These are phyloP conservation scores for Zasmidium angulare DNA, from an alignment of 2,329 filamentous ascomycete species.

Conservation along the genomic window DNA sequence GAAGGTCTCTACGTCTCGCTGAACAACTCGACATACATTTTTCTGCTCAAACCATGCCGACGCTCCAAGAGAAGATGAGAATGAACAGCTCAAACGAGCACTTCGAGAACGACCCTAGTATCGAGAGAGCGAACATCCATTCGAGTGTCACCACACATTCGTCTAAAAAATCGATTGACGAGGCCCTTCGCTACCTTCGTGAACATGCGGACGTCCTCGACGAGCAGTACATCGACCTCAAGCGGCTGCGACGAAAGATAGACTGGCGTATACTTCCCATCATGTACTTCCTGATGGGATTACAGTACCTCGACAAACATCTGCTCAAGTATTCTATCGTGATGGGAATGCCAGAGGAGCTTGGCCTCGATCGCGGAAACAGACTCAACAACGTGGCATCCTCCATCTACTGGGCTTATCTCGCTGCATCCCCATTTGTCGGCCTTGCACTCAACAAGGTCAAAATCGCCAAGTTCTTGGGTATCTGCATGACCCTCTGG, in stretches of 20 bases:
- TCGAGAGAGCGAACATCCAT: neutral
- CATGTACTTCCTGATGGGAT: conserved; percentile 12
- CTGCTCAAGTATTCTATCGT: conserved; percentile 65
- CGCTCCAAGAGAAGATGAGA: neutral
- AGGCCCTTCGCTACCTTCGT: conserved; percentile 10
- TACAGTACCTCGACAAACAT: conserved; percentile 48
- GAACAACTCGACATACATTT: too few species aligned
- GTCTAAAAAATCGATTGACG: conserved; percentile 4
- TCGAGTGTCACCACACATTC: too few species aligned
- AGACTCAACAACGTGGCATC: conserved; percentile 21
- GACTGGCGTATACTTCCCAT: conserved; percentile 22
- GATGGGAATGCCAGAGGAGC: conserved; percentile 51
- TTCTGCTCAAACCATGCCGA: too few species aligned
- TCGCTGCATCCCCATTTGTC: conserved; percentile 13
- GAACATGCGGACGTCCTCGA: conserved; percentile 11
- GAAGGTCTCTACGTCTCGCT: too few species aligned
- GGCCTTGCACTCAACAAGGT: conserved; percentile 39
- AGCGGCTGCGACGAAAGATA: conserved; percentile 16
- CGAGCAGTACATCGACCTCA: conserved; percentile 12
- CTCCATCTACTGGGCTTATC: conserved; percentile 18
- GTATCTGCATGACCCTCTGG: conserved; percentile 7
- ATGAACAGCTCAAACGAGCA: neutral
- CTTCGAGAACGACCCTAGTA: neutral
- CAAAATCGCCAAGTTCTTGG: conserved; percentile 35
- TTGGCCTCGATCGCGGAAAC: conserved; percentile 18